A percentile compares a stretch with the other conserved stretches of the same genome.
These are phyloP conservation scores for Oryza coarctata DNA, from an alignment of 176 grass and related monocot genomes.

Conservation along the genomic window DNA sequence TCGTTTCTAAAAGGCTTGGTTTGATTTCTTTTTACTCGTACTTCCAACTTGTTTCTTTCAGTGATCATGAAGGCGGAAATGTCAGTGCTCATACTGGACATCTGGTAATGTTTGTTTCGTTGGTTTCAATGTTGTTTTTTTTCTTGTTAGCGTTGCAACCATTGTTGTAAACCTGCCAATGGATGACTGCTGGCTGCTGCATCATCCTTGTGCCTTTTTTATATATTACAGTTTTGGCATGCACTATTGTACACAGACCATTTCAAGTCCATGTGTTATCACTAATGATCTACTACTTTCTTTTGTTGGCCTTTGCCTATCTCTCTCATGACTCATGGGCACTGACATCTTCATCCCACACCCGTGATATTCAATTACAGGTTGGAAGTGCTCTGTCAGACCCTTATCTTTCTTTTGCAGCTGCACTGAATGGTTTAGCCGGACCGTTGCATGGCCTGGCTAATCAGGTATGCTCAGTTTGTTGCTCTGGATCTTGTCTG, in stretches of 20 bases:
- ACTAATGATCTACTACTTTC: neutral
- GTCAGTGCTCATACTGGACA: constrained; percentile 98
- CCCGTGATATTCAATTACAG: constrained; percentile 44
- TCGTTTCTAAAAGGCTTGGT: constrained; percentile 19
- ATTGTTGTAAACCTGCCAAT: neutral
- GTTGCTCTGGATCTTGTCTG: neutral
- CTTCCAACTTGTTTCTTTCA: constrained; percentile 29
- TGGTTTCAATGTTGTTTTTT: constrained; percentile 18
- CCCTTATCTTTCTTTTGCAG: constrained; percentile 92
- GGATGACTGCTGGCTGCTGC: neutral
- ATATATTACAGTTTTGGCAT: neutral
- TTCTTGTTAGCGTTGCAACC: constrained; percentile 1
- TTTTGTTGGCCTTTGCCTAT: neutral
- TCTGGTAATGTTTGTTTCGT: constrained; percentile 64
- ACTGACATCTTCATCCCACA: neutral
- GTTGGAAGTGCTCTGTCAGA: constrained; percentile 96
- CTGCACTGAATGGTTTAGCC: constrained; percentile 90
- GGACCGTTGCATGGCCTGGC: constrained; percentile 92
- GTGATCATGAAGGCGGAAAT: constrained; percentile 98
- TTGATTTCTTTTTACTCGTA: constrained; percentile 7
- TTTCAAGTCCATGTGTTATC: neutral
- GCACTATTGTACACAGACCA: neutral
- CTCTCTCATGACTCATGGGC: neutral
- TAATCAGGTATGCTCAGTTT: constrained; percentile 73
- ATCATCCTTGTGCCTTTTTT: neutral